A percentile compares a stretch with the other conserved stretches of the same genome.
Evolutionary conservation across 257 asterid genomes (phyloP).

Genomic region (Echites panduratus): DNA sequence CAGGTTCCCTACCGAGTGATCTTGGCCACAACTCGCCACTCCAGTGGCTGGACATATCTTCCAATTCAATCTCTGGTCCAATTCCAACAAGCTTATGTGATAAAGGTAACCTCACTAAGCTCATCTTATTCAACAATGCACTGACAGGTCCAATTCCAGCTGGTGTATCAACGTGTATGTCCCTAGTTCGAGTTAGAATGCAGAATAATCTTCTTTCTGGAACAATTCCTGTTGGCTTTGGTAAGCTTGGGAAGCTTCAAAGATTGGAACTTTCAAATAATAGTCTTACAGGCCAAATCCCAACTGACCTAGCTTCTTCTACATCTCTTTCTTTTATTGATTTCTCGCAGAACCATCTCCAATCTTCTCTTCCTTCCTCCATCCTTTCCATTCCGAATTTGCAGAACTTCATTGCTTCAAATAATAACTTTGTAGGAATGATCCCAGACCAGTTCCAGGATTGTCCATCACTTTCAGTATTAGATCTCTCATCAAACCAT

Average conservation of each 20-base stretch:
- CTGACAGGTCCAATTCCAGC: constrained; percentile 63
- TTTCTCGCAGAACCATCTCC: constrained; percentile 49
- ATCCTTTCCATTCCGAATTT: constrained; percentile 49
- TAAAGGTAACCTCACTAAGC: constrained; percentile 66
- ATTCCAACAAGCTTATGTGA: constrained; percentile 43
- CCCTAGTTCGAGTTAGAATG: constrained; percentile 60
- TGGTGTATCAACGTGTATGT: constrained; percentile 41
- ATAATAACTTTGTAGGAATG: constrained; percentile 46
- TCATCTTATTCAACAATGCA: constrained; percentile 56
- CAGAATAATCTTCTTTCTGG: constrained; percentile 59
- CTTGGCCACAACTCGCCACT: constrained; percentile 53
- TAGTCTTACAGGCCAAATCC: constrained; percentile 55
- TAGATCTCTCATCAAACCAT: constrained; percentile 59
- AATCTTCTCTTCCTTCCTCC: constrained; percentile 56
- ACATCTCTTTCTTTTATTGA: constrained; percentile 61
- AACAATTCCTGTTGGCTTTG: constrained; percentile 60
- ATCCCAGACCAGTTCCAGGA: constrained; percentile 68
- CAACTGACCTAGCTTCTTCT: constrained; percentile 49
- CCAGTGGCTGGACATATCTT: constrained; percentile 58
- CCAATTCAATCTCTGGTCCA: constrained; percentile 48
- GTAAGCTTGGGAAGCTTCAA: constrained; percentile 47
- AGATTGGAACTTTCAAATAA: constrained; percentile 61
- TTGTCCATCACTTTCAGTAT: constrained; percentile 47
- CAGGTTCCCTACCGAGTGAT: constrained; percentile 52
- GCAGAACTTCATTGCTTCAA: constrained; percentile 48